These are phyloP conservation scores for Phaseolus coccineus DNA, from an alignment of 331 rosid genomes.

Conservation along the genomic window DNA sequence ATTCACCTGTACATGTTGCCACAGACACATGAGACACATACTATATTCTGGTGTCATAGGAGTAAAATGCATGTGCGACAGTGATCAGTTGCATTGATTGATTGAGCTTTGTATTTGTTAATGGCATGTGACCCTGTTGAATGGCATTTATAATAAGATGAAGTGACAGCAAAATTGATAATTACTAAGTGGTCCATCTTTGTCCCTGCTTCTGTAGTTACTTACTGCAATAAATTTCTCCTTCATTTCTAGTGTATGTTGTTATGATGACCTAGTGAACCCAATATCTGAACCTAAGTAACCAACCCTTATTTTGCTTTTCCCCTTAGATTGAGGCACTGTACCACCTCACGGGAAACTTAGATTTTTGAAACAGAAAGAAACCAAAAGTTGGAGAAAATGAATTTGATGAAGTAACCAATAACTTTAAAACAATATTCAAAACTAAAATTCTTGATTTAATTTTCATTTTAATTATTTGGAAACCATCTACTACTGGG, in stretches of 20 bases:
- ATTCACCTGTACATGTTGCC: neutral
- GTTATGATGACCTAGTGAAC: neutral
- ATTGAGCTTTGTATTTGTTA: conserved; percentile 25
- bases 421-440: no score
- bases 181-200: conserved; percentile 50
- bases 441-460: no score
- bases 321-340: conserved; percentile 23
- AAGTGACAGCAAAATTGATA: conserved; percentile 50
- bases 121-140: conserved; percentile 44
- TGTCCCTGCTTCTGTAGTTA: conserved; percentile 21
- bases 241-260: neutral
- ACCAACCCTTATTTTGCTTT: conserved; percentile 8
- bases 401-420: no score
- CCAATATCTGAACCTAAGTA: conserved; percentile 6
- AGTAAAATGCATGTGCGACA: conserved; percentile 34
- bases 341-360: conserved; percentile 28
- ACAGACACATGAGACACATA: conserved; percentile 32
- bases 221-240: conserved; percentile 25
- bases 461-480: no score
- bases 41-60: conserved; percentile 20
- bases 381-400: neutral
- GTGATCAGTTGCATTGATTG: conserved; percentile 12
- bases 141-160: conserved; percentile 36
- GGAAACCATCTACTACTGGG: no score
- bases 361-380: neutral